Percentiles rank a stretch among this genome's conserved stretches.
Conservation (phyloP, 2,329 filamentous ascomycete genomes). For the Colletotrichum cuscutae region DNA sequence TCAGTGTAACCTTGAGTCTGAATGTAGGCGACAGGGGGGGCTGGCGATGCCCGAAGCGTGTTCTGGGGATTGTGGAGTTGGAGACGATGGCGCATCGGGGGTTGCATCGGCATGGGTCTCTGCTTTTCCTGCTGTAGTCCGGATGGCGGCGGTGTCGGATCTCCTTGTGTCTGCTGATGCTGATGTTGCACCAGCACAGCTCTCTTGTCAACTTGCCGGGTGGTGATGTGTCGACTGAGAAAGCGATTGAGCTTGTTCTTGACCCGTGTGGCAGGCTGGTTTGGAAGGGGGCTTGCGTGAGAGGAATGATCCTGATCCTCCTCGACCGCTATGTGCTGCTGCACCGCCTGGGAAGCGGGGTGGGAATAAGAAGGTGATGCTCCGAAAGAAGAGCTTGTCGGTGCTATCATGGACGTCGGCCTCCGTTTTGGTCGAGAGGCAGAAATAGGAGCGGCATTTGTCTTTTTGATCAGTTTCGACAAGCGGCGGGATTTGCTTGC, state of each 20-base stretch:
- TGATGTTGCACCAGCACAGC: neutral
- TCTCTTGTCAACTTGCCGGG: neutral
- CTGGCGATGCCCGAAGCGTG: slow-evolving; percentile 9
- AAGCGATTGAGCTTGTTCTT: slow-evolving; percentile 25
- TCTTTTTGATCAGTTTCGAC: slow-evolving; percentile 12
- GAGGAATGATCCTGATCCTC: neutral
- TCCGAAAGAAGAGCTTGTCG: slow-evolving; percentile 17
- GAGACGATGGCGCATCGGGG: slow-evolving; percentile 27
- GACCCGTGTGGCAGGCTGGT: slow-evolving; percentile 3
- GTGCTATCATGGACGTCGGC: slow-evolving; percentile 23
- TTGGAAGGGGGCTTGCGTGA: slow-evolving; percentile 1
- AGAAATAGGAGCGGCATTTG: neutral
- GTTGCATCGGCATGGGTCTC: slow-evolving; percentile 29
- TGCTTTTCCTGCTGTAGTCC: neutral
- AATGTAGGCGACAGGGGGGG: slow-evolving; percentile 11
- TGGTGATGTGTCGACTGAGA: slow-evolving; percentile 17
- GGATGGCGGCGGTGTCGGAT: slow-evolving; percentile 16
- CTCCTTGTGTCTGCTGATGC: slow-evolving; percentile 8
- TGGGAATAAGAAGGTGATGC: slow-evolving; percentile 7
- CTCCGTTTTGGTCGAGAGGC: slow-evolving; percentile 5
- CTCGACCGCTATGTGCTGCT: neutral
- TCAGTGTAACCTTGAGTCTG: slow-evolving; percentile 24
- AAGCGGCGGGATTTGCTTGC: neutral
- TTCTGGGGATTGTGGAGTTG: slow-evolving; percentile 35
- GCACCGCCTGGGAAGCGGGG: neutral